A percentile compares a stretch with the other conserved stretches of the same genome.
Evolutionary conservation across 2,329 filamentous ascomycete genomes (phyloP).

Genomic region (Diplodia sapinea): DNA sequence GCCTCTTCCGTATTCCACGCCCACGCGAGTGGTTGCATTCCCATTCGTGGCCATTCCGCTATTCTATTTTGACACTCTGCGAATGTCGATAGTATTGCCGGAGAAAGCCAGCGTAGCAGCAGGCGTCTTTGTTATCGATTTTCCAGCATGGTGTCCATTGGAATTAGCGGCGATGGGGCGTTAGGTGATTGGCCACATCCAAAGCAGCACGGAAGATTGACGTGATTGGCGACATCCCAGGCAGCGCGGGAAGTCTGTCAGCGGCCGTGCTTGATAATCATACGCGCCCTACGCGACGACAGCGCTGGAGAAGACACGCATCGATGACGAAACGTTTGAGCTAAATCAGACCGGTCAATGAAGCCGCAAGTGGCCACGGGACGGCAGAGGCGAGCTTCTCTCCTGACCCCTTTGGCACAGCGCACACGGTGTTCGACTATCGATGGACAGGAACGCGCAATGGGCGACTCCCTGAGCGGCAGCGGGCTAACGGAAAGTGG

Average conservation of each 20-base stretch:
- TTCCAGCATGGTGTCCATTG: neutral
- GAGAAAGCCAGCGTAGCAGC: neutral
- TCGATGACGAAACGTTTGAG: neutral
- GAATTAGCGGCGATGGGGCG: no score
- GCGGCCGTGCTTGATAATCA: slow-evolving; percentile 4
- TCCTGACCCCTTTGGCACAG: neutral
- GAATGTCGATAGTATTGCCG: no score
- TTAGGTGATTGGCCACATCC: neutral
- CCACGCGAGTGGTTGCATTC: neutral
- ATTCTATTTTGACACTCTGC: no score
- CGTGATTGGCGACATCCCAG: neutral
- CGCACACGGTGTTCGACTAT: neutral
- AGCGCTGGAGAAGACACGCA: no score
- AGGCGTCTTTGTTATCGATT: neutral
- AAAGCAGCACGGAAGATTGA: neutral
- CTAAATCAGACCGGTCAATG: neutral
- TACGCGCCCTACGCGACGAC: neutral
- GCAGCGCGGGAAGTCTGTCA: neutral
- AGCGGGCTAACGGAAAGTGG: slow-evolving; percentile 6
- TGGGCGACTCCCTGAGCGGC: neutral
- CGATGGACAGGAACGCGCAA: neutral
- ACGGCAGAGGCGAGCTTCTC: neutral
- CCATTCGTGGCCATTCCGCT: no score
- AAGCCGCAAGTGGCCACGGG: no score
- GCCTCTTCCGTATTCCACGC: no score